Base-by-base conservation (phyloP, 352 stramenopile species). In the Pythium chondricola region DNA sequence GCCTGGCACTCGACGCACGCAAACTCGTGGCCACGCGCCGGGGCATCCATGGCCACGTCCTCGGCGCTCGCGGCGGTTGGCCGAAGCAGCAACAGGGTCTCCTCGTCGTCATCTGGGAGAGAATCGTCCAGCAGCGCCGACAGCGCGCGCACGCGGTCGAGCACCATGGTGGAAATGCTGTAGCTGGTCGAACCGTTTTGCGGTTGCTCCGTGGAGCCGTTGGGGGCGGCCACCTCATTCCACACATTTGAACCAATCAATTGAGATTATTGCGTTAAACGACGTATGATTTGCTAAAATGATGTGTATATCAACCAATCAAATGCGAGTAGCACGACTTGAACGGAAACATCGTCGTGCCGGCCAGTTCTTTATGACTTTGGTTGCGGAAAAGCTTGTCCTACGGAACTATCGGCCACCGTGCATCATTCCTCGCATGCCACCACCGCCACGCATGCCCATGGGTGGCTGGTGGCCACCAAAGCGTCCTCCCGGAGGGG, bases 71-170 rank as follows among this genome's bases (percentile, higher is more conserved):
- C 22, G 17, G 17, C 20, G 22, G 40, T 46, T 24, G 59, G 48
- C 14, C 22, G 50, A n/a, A 85, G 75, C 53, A 87, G 59, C 41
- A 58, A 64, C 35, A 74, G 66, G 61, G 65, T 67, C 52, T 75
- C 71, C 49, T 84, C 69, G 6, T 85, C 79, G 36, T n/a, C n/a
- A n/a, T 79, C 72, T 43, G 71, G 56, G 43, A 67, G 47, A 16
- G 70, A 71, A 49, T 88, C 76, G 42, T 88, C 74, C 43, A 91
- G 63, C 47, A 91, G 69, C 61, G 76, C 80, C n/a, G 80, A 88
- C 31, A 91, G 80, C 58, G 69, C 85, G 42, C 80, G 76, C 68
- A 87, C 78, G 56, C 80, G 80, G 52, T 81, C 81, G 29, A 33
- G 29, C 29, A 13, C 29, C 37, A 87, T 53, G 39, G 71, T 68